Evolutionary conservation across 2,329 filamentous ascomycete genomes (phyloP), one percentile per base, ranked within the genome.

Genomic region (Sclerotinia spermophila): DNA sequence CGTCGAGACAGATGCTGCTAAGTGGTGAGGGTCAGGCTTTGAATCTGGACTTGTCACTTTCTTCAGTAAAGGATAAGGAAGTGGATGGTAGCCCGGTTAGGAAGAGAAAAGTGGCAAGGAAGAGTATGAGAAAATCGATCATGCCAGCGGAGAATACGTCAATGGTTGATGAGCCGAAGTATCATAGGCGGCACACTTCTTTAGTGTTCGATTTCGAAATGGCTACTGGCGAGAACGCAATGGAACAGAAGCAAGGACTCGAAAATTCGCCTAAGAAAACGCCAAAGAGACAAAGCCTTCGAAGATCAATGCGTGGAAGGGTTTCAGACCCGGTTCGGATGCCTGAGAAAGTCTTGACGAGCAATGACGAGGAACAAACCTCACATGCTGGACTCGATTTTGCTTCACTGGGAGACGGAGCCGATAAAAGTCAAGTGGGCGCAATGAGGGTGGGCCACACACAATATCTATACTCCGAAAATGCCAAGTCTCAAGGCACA

Each of bases 91-190:
- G 73, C 56, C 64, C 71, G 15, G 51, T 68, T 40, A 70, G 76
- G 42, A 72, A 72, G 48, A 74, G 74, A 38, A 77, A 75, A 60
- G 75, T 73, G n/a, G 61, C 71, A 68, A 69, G 75, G 59, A 73
- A 72, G 68, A 78, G 76, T 64, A 68, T 71, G 13, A 69, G 72
- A 55, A 72, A 72, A 33, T 58, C 71, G 24, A 73, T 72, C 21
- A 44, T 62, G 67, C 48, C 48, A 59, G n/a, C 58, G 24, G 11
- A 61, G 51, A 44, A 58, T 67, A 19, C 44, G 15, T 24, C 38
- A 5, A 53, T 27, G 33, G 3, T 38, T 30, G 59, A 67, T 55
- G 69, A 71, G 56, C 38, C 70, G 44, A 44, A 38, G 42, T 27
- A 68, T 59, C 40, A 61, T 27, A 44, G 35, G 7, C 55, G 67